Evolutionary conservation across 2,329 filamentous ascomycete species (phyloP).

Genomic region (Pseudogymnoascus sp.): DNA sequence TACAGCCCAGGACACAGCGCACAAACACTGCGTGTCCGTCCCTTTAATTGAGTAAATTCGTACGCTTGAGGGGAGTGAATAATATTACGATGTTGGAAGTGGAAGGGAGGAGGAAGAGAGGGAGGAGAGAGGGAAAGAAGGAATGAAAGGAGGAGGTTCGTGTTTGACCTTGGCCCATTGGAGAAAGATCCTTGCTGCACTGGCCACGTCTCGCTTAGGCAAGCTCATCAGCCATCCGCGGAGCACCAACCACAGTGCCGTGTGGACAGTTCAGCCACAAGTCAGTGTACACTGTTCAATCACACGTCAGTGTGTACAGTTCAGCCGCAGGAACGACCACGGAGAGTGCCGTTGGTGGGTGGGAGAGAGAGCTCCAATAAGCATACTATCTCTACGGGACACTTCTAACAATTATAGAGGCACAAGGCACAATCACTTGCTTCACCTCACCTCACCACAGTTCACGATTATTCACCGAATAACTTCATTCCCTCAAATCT

Average conservation of each 20-base stretch:
- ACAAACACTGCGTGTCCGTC: neutral
- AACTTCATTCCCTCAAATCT: neutral
- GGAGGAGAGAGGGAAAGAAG: neutral
- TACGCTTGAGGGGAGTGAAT: neutral
- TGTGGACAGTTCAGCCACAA: too few species aligned
- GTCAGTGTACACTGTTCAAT: too few species aligned
- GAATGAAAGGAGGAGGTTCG: slow-evolving; percentile 1
- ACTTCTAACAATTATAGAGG: neutral
- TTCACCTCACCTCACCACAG: neutral
- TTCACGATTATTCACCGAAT: neutral
- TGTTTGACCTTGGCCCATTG: neutral
- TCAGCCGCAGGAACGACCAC: neutral
- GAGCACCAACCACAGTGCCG: too few species aligned
- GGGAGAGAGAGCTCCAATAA: neutral
- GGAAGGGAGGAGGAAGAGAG: neutral
- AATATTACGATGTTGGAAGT: neutral
- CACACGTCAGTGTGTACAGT: too few species aligned
- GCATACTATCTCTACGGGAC: neutral
- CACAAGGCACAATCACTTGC: neutral
- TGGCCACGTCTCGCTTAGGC: neutral
- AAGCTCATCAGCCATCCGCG: neutral
- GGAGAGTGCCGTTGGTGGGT: neutral
- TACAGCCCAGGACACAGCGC: neutral
- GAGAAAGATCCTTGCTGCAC: neutral
- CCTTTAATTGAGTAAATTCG: neutral